A percentile compares a stretch with the other conserved stretches of the same genome.
phyloP scores from a whole-genome alignment of 257 asterid species.

The Fraxinus americana region DNA sequence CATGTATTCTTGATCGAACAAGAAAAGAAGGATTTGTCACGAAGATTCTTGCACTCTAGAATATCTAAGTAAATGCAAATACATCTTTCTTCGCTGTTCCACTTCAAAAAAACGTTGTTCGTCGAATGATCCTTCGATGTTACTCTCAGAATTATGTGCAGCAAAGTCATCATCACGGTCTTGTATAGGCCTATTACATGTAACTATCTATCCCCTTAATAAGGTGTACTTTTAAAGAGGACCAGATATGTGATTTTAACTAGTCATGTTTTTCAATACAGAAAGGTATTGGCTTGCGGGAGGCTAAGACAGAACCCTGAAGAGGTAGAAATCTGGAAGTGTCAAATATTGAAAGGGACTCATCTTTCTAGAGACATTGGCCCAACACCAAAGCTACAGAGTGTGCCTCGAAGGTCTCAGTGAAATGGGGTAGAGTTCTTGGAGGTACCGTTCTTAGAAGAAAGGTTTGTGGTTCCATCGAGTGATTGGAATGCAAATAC shows the following conservation, averaged over 20 bases:
- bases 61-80: neutral
- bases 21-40: no score
- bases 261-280: neutral
- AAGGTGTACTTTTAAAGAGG: neutral
- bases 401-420: neutral
- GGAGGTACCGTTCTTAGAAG: neutral
- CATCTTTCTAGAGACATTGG: neutral
- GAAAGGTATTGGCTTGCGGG: neutral
- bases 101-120: no score
- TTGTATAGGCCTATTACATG: no score
- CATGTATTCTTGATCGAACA: neutral
- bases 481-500: neutral
- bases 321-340: neutral
- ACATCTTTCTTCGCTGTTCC: neutral
- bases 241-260: neutral
- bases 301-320: neutral
- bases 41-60: no score
- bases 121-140: no score
- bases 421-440: neutral
- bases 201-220: no score
- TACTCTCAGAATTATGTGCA: no score
- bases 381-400: neutral
- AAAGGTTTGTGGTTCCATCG: neutral
- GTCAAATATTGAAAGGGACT: slow-evolving; percentile 1
- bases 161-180: no score